A percentile compares a stretch with the other conserved stretches of the same genome.
phyloP scores from a whole-genome alignment of 306 rosid genomes.

The Citrullus colocynthis region DNA sequence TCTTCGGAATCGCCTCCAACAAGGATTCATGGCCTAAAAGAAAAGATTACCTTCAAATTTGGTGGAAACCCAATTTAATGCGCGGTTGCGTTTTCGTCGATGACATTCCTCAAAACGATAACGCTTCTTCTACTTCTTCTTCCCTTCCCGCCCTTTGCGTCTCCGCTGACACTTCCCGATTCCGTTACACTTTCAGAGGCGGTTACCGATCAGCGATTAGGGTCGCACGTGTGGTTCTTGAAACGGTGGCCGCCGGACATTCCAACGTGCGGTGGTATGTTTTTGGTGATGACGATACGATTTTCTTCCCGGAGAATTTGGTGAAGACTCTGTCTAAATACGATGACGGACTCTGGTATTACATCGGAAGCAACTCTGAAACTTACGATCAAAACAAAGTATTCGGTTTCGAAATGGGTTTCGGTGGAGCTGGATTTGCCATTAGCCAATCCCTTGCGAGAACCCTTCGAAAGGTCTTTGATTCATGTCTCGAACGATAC shows the following conservation, averaged over 20 bases:
- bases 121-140: constrained; percentile 17
- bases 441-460: constrained; percentile 54
- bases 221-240: constrained; percentile 64
- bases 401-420: constrained; percentile 73
- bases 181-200: constrained; percentile 42
- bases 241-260: constrained; percentile 44
- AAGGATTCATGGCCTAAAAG: constrained; percentile 43
- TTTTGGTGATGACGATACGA: constrained; percentile 81
- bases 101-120: constrained; percentile 7
- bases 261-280: constrained; percentile 78
- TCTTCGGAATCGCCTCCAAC: constrained; percentile 76
- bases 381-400: constrained; percentile 42
- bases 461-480: constrained; percentile 55
- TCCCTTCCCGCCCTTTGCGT: constrained; percentile 58
- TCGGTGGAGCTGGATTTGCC: constrained; percentile 88
- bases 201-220: constrained; percentile 56
- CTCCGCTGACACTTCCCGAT: constrained; percentile 56
- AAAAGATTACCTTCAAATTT: constrained; percentile 42
- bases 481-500: constrained; percentile 65
- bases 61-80: constrained; percentile 62
- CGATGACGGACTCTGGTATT: constrained; percentile 73
- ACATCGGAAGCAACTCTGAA: constrained; percentile 75
- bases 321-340: constrained; percentile 68
- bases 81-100: constrained; percentile 72
- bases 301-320: constrained; percentile 73